A percentile compares a stretch with the other conserved stretches of the same genome.
phyloP scores from a whole-genome alignment of 768 basidiomycete genomes.

The Trametes meyenii region DNA sequence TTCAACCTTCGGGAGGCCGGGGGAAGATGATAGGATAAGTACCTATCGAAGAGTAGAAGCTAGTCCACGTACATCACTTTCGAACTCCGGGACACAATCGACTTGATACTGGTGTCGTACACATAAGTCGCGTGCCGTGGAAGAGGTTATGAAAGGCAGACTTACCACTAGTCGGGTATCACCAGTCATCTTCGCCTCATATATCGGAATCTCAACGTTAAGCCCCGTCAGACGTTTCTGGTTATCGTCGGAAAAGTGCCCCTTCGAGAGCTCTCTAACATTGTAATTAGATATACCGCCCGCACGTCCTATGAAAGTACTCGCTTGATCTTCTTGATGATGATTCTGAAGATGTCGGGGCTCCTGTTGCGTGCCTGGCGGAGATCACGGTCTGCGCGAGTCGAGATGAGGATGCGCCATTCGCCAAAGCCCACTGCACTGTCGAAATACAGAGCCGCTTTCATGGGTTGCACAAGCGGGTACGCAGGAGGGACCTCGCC shows the following conservation, averaged over 20 bases:
- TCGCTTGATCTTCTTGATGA: constrained; percentile 71
- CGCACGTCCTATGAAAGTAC: constrained; percentile 17
- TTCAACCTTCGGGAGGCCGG: constrained; percentile 39
- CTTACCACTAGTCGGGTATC: constrained; percentile 27
- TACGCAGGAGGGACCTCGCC: constrained; percentile 34
- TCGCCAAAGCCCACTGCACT: constrained; percentile 62
- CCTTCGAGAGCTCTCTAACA: constrained; percentile 63
- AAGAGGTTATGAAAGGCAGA: background rate
- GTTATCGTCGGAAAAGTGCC: constrained; percentile 67
- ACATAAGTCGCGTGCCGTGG: background rate
- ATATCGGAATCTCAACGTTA: constrained; percentile 55
- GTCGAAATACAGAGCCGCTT: constrained; percentile 62
- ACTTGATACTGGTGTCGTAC: constrained; percentile 30
- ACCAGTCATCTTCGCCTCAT: constrained; percentile 63
- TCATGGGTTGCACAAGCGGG: constrained; percentile 58
- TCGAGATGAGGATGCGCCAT: constrained; percentile 61
- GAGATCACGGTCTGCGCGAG: constrained; percentile 51
- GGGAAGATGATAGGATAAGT: too few relatives aligned
- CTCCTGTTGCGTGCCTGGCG: constrained; percentile 51
- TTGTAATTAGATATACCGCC: too few relatives aligned
- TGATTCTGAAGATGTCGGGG: constrained; percentile 49
- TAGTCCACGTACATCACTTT: constrained; percentile 16
- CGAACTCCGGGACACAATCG: constrained; percentile 31
- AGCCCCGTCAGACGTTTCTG: constrained; percentile 56
- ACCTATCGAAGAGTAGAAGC: background rate